Percentiles rank a stretch among this genome's conserved stretches.
Evolutionary conservation across 2,329 filamentous ascomycete species (phyloP).

Genomic region (Colletotrichum gloeosporioides): DNA sequence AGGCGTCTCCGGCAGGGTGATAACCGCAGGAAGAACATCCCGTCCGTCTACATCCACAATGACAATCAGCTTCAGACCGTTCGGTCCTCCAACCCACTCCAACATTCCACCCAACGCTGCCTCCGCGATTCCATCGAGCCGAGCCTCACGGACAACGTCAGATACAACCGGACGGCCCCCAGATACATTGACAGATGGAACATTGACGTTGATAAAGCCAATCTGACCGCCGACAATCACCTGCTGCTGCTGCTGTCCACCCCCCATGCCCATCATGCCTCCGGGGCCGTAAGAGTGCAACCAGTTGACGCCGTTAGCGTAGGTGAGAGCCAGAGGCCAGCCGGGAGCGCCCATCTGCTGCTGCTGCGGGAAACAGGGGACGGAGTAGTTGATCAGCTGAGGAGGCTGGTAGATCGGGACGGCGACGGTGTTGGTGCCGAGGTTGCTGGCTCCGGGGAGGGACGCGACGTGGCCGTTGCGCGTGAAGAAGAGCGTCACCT

Average conservation of each 20-base stretch:
- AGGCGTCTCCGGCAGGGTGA: background rate
- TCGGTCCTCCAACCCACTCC: background rate
- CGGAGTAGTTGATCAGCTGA: background rate
- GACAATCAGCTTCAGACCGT: slow-evolving; percentile 6
- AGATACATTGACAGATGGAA: background rate
- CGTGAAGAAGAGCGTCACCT: slow-evolving; percentile 14
- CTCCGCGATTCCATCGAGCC: background rate
- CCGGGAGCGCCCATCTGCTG: background rate
- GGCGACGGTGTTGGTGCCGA: no score
- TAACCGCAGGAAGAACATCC: background rate
- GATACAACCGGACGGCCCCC: background rate
- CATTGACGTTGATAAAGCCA: background rate
- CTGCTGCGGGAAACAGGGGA: background rate
- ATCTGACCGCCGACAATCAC: background rate
- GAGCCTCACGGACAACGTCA: background rate
- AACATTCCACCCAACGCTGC: background rate
- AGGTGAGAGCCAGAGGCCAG: slow-evolving; percentile 3
- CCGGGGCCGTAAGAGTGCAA: slow-evolving; percentile 1
- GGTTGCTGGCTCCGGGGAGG: background rate
- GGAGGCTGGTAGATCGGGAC: background rate
- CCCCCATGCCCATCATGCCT: background rate
- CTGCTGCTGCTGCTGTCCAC: background rate
- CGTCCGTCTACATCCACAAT: background rate
- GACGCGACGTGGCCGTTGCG: background rate
- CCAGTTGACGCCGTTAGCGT: slow-evolving; percentile 3